Base-by-base conservation (phyloP, 352 stramenopile species). In the Blastocystis sp. region DNA sequence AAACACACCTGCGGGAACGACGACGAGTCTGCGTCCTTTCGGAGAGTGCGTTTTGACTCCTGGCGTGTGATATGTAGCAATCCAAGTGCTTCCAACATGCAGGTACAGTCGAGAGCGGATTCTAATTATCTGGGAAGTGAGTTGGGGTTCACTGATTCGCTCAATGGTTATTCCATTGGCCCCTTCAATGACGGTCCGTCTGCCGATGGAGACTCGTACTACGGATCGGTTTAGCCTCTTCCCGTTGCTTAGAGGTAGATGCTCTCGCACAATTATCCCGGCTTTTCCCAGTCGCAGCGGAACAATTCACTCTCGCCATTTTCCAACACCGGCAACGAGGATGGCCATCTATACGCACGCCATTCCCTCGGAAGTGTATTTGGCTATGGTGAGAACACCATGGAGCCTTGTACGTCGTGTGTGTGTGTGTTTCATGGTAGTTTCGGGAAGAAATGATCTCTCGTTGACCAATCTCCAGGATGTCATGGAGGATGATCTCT, bases 401-500 rank as follows among this genome's bases (percentile, higher is more conserved):
- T 81, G 69, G 69, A 81, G 4, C n/a, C 69, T 29, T 81, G 69
- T 64, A 16, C 6, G 46, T 42, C 11, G 8, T 64, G 9, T 65
- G 9, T 48, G 4, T 40, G 3, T 49, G 16, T 64, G n/a, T 32
- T 46, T 11, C 14, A 1, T 38, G 8, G 9, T 29, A 81, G 69
- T 63, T 42, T 24, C 27, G 1, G 4, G 14, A 40, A 27, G 69
- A 7, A 73, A 73, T 40, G 69, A 81, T 44, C 69, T 81, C 46
- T 21, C 49, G 18, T 40, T 81, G 24, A 34, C 48, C 21, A 81
- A 81, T 64, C 69, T 81, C 2, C 69, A 59, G 21, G 69, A 81
- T 81, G 69, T 81, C 1, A 81, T 81, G 69, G 69, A 81, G 48
- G 40, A 64, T 14, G 48, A 81, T 42, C 44, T 59, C 14, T 61